Evolutionary conservation across 805 yeast species (phyloP).

Genomic region (Candida easanensis): DNA sequence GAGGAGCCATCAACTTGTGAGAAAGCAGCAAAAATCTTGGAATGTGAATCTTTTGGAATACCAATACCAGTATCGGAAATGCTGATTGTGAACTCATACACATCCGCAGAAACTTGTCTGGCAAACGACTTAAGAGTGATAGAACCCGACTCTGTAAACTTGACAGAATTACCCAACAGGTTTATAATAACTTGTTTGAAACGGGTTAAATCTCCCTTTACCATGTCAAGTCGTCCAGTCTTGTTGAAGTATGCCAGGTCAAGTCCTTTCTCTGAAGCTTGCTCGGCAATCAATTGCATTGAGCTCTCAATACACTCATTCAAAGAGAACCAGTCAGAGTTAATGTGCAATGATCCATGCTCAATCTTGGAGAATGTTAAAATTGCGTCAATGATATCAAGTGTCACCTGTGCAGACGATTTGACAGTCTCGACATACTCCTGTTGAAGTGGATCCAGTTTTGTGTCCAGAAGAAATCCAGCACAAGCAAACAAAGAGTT

Average conservation of each 20-base stretch:
- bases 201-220: constrained; percentile 83
- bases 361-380: constrained; percentile 88
- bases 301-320: constrained; percentile 88
- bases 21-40: constrained; percentile 81
- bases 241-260: constrained; percentile 78
- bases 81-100: constrained; percentile 63
- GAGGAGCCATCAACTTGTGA: constrained; percentile 93
- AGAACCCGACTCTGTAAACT: constrained; percentile 76
- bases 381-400: constrained; percentile 84
- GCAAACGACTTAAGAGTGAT: constrained; percentile 71
- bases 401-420: constrained; percentile 78
- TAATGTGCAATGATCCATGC: constrained; percentile 85
- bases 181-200: constrained; percentile 80
- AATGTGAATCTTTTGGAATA: constrained; percentile 77
- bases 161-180: constrained; percentile 82
- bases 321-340: constrained; percentile 75
- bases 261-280: constrained; percentile 77
- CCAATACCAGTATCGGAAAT: constrained; percentile 90
- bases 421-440: constrained; percentile 87
- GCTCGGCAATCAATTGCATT: constrained; percentile 79
- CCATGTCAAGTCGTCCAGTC: constrained; percentile 73
- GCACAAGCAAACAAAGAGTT: constrained; percentile 93
- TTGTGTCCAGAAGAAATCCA: constrained; percentile 78
- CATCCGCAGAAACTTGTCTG: constrained; percentile 30
- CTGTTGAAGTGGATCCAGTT: constrained; percentile 80